phyloP scores from a whole-genome alignment of 306 rosid species.

The Citrullus amarus region DNA sequence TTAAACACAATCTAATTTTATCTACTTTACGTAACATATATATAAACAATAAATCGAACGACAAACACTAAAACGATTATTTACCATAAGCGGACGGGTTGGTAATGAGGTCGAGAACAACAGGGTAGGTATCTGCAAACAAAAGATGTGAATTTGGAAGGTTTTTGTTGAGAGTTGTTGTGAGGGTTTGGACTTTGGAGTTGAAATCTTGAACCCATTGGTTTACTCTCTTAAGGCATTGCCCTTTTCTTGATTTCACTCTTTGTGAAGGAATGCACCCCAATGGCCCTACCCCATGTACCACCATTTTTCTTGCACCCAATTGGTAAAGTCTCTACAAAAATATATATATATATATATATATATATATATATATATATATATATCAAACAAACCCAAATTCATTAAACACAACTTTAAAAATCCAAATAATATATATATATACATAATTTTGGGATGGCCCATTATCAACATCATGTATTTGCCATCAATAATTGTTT shows the following conservation, averaged over 20 bases:
- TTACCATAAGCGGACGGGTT: constrained; percentile 50
- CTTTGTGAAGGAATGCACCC: constrained; percentile 96
- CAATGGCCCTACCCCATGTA: constrained; percentile 66
- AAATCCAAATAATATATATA: too few species aligned
- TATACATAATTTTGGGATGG: too few species aligned
- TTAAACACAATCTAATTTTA: too few species aligned
- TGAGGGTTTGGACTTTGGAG: constrained; percentile 36
- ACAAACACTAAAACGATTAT: not conserved
- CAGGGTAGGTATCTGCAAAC: constrained; percentile 53
- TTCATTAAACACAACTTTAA: not conserved
- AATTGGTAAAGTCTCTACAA: constrained; percentile 46
- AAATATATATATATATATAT: not conserved
- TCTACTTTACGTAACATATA: not conserved
- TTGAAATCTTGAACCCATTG: constrained; percentile 30
- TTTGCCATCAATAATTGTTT: too few species aligned
- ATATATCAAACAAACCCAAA: not conserved
- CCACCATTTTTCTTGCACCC: constrained; percentile 49
- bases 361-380: too few species aligned
- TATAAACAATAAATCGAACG: not conserved
- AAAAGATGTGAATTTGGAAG: constrained; percentile 39
- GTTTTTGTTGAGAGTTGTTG: constrained; percentile 27
- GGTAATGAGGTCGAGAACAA: constrained; percentile 44
- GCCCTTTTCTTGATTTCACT: constrained; percentile 51
- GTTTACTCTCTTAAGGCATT: constrained; percentile 60
- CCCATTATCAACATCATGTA: too few species aligned